Conservation (phyloP, 192 early-diverging fungal genomes). For the Polychytrium aggregatum region DNA sequence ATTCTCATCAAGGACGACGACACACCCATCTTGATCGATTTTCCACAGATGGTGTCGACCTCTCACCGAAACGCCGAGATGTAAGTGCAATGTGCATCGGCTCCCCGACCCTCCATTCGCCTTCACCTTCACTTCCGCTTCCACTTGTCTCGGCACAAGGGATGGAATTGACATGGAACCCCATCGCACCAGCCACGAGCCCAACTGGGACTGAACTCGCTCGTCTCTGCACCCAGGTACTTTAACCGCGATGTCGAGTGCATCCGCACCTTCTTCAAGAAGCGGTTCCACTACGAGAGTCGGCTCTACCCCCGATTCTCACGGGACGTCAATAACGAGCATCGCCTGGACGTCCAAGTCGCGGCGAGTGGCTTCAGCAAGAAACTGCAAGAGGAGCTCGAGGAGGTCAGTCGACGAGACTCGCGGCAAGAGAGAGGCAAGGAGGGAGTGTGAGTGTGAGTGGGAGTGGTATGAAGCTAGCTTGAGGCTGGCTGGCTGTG, state of each 20-base stretch:
- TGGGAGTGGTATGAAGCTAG: not conserved
- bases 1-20: conserved; percentile 73
- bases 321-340: conserved; percentile 68
- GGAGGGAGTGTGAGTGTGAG: too few species aligned
- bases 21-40: conserved; percentile 90
- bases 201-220: too few species aligned
- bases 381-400: conserved; percentile 81
- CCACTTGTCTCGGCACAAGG: not conserved
- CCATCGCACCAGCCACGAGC: too few species aligned
- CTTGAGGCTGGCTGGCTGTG: too few species aligned
- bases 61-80: conserved; percentile 90
- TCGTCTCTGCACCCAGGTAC: conserved; percentile 53
- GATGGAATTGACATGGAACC: too few species aligned
- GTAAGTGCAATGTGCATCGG: too few species aligned
- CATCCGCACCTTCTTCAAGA: conserved; percentile 86
- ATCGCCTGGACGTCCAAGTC: conserved; percentile 88
- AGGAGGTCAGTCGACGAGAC: conserved; percentile 39
- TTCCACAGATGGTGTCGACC: conserved; percentile 99
- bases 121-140: not conserved
- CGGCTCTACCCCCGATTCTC: conserved; percentile 83
- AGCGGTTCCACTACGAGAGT: conserved; percentile 85
- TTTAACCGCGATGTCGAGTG: conserved; percentile 99
- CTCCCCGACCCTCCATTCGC: not conserved
- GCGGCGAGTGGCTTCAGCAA: conserved; percentile 93
- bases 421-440: not conserved